Conservation (phyloP, 176 grass and related monocot genomes). For the Musa beccarii region DNA sequence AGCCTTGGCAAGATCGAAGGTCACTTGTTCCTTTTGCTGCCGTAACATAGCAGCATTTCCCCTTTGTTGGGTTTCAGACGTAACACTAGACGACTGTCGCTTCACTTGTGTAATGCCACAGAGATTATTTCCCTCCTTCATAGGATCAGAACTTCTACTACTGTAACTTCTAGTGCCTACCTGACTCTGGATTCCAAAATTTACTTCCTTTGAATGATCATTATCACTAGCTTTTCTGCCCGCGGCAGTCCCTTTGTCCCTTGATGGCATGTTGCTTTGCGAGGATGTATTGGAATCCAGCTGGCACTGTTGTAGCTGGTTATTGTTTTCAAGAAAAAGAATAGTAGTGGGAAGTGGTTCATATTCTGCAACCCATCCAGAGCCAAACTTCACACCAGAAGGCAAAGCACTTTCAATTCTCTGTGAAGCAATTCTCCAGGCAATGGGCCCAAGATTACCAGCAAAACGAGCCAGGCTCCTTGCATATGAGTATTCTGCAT, state of each 20-base stretch:
- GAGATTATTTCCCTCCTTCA: conserved; percentile 19
- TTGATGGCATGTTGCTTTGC: conserved; percentile 23
- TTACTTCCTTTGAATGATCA: conserved; percentile 32
- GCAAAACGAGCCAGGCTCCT: conserved; percentile 93
- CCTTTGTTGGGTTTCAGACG: conserved; percentile 29
- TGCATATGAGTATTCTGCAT: conserved; percentile 68
- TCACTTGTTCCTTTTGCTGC: conserved; percentile 32
- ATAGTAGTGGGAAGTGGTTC: conserved; percentile 53
- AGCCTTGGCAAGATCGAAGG: conserved; percentile 33
- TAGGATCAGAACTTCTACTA: conserved; percentile 44
- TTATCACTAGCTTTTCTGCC: conserved; percentile 28
- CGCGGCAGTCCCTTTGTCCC: conserved; percentile 20
- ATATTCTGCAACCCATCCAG: conserved; percentile 91
- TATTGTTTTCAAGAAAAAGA: conserved; percentile 41
- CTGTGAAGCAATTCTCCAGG: conserved; percentile 78
- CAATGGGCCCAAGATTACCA: conserved; percentile 52
- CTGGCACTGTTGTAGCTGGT: conserved; percentile 7
- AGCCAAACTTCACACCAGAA: conserved; percentile 65
- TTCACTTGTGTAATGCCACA: conserved; percentile 31
- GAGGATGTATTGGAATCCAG: conserved; percentile 23
- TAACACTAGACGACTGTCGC: conserved; percentile 42
- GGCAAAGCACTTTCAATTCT: conserved; percentile 69
- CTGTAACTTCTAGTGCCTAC: conserved; percentile 20
- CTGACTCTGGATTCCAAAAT: conserved; percentile 29
- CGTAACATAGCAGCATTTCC: conserved; percentile 25